Conservation (phyloP, 2,329 filamentous ascomycete genomes). For the Myriangium duriaei region DNA sequence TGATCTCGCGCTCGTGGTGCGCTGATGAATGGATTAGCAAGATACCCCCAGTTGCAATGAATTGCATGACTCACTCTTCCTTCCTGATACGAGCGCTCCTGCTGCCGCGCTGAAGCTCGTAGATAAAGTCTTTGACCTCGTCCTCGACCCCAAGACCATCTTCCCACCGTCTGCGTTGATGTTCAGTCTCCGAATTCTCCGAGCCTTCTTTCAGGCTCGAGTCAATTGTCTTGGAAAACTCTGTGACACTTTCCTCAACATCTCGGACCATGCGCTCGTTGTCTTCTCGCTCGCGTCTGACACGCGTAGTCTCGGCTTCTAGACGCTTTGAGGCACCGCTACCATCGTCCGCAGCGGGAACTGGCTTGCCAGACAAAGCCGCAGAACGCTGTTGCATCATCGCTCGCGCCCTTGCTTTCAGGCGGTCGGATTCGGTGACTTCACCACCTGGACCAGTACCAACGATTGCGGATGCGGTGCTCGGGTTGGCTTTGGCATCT, state of each 20-base stretch:
- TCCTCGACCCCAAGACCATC: constrained; percentile 93
- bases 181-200: constrained; percentile 65
- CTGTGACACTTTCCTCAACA: constrained; percentile 88
- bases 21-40: constrained; percentile 7
- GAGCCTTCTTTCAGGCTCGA: constrained; percentile 73
- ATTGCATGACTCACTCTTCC: constrained; percentile 38
- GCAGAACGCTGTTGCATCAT: constrained; percentile 98
- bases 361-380: constrained; percentile 74
- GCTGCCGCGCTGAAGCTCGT: constrained; percentile 80
- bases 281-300: constrained; percentile 75
- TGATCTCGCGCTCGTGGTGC: constrained; percentile 8
- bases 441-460: constrained; percentile 84
- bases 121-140: constrained; percentile 95
- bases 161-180: constrained; percentile 89
- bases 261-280: constrained; percentile 95
- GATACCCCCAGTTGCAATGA: not conserved
- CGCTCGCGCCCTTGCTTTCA: constrained; percentile 89
- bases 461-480: constrained; percentile 66
- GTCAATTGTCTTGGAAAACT: constrained; percentile 75
- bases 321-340: constrained; percentile 69
- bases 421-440: constrained; percentile 83
- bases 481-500: constrained; percentile 84
- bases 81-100: constrained; percentile 58
- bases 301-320: constrained; percentile 74
- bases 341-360: constrained; percentile 62